Conservation (phyloP, 495 filamentous ascomycete species). For the Trichoderma gamsii region DNA sequence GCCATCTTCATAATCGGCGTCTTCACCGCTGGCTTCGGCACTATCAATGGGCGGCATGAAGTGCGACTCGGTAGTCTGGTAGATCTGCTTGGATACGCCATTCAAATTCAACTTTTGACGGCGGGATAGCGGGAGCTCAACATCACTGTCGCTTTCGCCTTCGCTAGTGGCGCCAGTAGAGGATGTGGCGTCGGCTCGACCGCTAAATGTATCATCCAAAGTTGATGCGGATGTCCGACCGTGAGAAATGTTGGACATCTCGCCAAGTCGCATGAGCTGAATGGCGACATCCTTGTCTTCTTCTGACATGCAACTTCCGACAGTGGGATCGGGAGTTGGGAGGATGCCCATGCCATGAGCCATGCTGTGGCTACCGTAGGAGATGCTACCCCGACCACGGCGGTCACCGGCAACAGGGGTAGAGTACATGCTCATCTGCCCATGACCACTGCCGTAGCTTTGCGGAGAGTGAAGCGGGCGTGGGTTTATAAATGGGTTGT, state of each 20-base stretch:
- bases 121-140: conserved; percentile 56
- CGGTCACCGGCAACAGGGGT: conserved; percentile 56
- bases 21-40: conserved; percentile 66
- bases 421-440: conserved; percentile 40
- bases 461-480: conserved; percentile 74
- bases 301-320: conserved; percentile 91
- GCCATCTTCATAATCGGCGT: conserved; percentile 56
- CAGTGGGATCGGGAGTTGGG: conserved; percentile 89
- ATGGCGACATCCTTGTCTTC: conserved; percentile 97
- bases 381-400: conserved; percentile 59
- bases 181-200: conserved; percentile 76
- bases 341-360: conserved; percentile 40
- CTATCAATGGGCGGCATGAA: conserved; percentile 59
- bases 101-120: conserved; percentile 55
- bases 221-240: conserved; percentile 91
- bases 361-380: conserved; percentile 35
- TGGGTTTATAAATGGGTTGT: conserved; percentile 66
- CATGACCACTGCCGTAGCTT: conserved; percentile 54
- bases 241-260: conserved; percentile 81
- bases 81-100: conserved; percentile 38
- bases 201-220: conserved; percentile 84
- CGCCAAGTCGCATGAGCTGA: conserved; percentile 91
- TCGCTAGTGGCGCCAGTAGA: conserved; percentile 78
- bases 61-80: conserved; percentile 56
- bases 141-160: conserved; percentile 69